Conservation (phyloP, 2,329 filamentous ascomycete genomes). For the Lasiodiplodia hormozganensis region DNA sequence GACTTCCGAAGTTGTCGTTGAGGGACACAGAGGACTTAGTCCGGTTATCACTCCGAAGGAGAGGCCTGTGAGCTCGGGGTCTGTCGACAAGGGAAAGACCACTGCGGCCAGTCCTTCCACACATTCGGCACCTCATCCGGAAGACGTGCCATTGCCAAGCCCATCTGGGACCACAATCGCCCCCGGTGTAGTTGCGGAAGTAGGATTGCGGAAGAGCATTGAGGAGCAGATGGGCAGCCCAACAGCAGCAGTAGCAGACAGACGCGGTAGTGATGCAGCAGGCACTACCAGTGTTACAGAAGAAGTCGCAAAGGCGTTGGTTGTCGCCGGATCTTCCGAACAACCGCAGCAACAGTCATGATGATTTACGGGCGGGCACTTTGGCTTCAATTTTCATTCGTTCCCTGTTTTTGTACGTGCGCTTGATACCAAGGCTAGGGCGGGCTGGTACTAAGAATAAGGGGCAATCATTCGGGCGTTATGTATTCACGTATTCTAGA, state of each 20-base stretch:
- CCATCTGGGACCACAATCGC: neutral
- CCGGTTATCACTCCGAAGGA: neutral
- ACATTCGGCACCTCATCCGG: neutral
- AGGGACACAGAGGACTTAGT: constrained; percentile 16
- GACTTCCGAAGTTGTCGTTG: neutral
- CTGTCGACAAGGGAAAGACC: constrained; percentile 9
- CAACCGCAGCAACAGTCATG: neutral
- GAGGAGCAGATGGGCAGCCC: constrained; percentile 17
- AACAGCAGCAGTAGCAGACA: neutral
- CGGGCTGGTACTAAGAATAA: constrained; percentile 5
- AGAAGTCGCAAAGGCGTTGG: constrained; percentile 5
- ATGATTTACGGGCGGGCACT: neutral
- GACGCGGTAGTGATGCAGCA: neutral
- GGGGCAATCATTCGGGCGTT: neutral
- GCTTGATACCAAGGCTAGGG: constrained; percentile 15
- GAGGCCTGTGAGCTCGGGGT: neutral
- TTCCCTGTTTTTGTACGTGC: neutral
- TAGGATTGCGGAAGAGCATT: constrained; percentile 15
- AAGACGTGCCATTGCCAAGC: constrained; percentile 1
- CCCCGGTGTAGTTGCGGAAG: neutral
- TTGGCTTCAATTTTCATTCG: neutral
- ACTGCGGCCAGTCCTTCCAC: neutral
- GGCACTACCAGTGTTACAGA: neutral
- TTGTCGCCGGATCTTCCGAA: neutral
- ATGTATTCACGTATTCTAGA: constrained; percentile 1